Conservation (phyloP, 1,284 basidiomycete genomes). For the Sphaerobolus stellatus region DNA sequence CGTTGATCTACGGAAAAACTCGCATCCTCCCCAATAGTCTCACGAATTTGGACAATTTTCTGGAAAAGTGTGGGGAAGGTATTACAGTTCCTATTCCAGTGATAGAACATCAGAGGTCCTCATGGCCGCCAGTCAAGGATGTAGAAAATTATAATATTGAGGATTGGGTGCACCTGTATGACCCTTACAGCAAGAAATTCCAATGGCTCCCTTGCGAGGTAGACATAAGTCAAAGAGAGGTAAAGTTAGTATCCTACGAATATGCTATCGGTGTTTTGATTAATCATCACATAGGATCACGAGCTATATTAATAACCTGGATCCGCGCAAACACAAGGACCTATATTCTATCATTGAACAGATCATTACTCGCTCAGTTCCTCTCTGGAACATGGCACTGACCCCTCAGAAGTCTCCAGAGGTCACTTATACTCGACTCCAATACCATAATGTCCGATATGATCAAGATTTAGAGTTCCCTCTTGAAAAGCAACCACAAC, state of each 20-base stretch:
- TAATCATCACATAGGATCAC: not conserved
- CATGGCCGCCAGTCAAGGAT: too few species aligned
- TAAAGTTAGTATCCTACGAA: too few species aligned
- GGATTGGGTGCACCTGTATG: not conserved
- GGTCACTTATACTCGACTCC: not conserved
- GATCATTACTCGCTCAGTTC: constrained; percentile 30
- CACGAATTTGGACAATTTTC: not conserved
- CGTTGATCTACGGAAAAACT: constrained; percentile 36
- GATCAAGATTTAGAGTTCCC: not conserved
- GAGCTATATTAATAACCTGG: constrained; percentile 36
- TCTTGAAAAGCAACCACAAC: too few species aligned
- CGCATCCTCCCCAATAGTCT: not conserved
- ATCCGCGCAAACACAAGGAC: constrained; percentile 25
- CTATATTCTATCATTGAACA: constrained; percentile 33
- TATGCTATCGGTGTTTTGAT: too few species aligned
- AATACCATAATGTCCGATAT: not conserved
- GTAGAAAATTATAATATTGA: not conserved
- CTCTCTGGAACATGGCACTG: constrained; percentile 35
- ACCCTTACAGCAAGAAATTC: constrained; percentile 14
- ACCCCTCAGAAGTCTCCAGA: not conserved
- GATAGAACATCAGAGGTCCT: too few species aligned
- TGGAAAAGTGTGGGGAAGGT: not conserved
- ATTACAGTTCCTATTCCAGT: not conserved
- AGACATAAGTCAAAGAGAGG: constrained; percentile 20
- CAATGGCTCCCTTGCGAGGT: constrained; percentile 43